phyloP scores from a whole-genome alignment of 2,329 filamentous ascomycete genomes.

The Lachnellula subtilissima region DNA sequence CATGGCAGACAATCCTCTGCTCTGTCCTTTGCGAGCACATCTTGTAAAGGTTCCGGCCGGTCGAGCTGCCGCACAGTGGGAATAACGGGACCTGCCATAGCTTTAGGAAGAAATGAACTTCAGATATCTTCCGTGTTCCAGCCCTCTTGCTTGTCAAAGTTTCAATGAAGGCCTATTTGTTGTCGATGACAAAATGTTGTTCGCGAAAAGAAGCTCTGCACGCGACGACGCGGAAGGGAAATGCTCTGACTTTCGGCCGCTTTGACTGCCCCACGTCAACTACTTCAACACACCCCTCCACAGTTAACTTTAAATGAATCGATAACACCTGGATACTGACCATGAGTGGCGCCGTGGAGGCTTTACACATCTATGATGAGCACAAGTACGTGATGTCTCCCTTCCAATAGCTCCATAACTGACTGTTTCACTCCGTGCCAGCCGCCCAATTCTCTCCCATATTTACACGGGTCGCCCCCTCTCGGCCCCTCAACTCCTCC shows the following conservation, averaged over 20 bases:
- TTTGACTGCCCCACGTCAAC: slow-evolving; percentile 2
- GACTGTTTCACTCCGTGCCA: slow-evolving; percentile 35
- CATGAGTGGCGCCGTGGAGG: slow-evolving; percentile 88
- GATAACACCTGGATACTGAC: slow-evolving; percentile 30
- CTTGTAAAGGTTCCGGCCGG: slow-evolving; percentile 23
- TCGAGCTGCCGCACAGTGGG: slow-evolving; percentile 19
- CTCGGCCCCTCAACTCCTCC: slow-evolving; percentile 68
- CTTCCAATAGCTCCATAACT: slow-evolving; percentile 19
- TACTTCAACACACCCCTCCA: neutral
- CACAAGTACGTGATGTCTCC: slow-evolving; percentile 60
- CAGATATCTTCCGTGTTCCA: neutral
- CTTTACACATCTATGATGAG: slow-evolving; percentile 95
- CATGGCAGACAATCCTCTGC: slow-evolving; percentile 38
- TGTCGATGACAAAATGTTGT: neutral
- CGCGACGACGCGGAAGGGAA: neutral
- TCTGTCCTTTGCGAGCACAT: slow-evolving; percentile 24
- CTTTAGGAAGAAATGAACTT: neutral
- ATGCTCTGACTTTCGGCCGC: neutral
- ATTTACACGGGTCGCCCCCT: slow-evolving; percentile 80
- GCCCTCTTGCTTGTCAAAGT: neutral
- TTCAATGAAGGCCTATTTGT: neutral
- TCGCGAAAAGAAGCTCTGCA: neutral
- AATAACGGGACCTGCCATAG: slow-evolving; percentile 1
- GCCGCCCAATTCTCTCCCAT: slow-evolving; percentile 81
- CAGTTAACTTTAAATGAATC: slow-evolving; percentile 14